phyloP scores from a whole-genome alignment of 2,329 filamentous ascomycete genomes.

The Microdochium bolleyi region DNA sequence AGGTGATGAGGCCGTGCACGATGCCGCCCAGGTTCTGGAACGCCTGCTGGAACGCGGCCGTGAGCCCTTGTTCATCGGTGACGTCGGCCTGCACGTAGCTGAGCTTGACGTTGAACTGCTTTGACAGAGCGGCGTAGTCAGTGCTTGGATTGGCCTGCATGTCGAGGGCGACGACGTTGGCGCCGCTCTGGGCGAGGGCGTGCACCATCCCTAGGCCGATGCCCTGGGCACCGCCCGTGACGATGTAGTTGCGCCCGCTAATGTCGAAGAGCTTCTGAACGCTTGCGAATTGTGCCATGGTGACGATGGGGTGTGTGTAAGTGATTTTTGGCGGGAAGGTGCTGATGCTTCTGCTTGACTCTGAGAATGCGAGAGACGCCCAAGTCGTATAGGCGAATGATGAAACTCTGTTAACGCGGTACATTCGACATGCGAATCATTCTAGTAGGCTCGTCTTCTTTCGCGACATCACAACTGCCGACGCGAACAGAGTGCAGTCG shows the following conservation, averaged over 20 bases:
- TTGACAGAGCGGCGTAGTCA: constrained; percentile 26
- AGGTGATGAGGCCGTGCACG: constrained; percentile 29
- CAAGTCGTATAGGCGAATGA: too few relatives aligned
- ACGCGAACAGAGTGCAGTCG: too few relatives aligned
- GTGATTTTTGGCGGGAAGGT: not conserved
- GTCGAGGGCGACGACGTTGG: constrained; percentile 30
- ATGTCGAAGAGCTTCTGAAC: not conserved
- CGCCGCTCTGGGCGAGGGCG: constrained; percentile 33
- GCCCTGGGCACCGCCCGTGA: constrained; percentile 34
- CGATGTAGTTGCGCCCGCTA: constrained; percentile 4
- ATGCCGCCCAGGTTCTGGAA: constrained; percentile 27
- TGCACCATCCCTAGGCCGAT: constrained; percentile 38
- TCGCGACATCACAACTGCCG: too few relatives aligned
- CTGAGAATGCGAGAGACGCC: too few relatives aligned
- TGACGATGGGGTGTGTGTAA: not conserved
- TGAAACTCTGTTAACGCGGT: too few relatives aligned
- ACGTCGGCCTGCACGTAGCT: constrained; percentile 37
- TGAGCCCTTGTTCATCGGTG: constrained; percentile 29
- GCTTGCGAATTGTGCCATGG: not conserved
- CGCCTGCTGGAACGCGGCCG: constrained; percentile 30
- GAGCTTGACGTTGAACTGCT: constrained; percentile 30
- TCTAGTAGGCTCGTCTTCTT: too few relatives aligned
- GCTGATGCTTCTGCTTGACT: not conserved
- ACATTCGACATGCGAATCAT: too few relatives aligned
- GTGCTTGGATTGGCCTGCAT: constrained; percentile 24